Evolutionary conservation across 805 yeast species (phyloP).

Genomic region (Saccharomycopsis capsularis): DNA sequence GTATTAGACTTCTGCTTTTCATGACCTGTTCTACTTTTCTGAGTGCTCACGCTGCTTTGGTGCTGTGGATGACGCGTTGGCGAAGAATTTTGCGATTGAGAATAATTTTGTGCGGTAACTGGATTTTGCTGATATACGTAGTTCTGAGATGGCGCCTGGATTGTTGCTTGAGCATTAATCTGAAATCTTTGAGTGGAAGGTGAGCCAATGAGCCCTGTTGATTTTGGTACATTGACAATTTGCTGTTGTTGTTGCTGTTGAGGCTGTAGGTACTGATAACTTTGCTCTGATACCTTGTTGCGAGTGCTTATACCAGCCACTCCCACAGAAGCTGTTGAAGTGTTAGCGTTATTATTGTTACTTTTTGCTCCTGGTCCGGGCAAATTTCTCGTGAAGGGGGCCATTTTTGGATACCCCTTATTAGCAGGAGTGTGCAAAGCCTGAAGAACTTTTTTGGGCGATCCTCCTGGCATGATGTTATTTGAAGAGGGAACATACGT

Average conservation of each 20-base stretch:
- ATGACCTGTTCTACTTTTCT: neutral
- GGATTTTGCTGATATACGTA: neutral
- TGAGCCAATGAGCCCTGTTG: neutral
- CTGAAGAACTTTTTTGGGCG: slow-evolving; percentile 64
- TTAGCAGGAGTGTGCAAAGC: slow-evolving; percentile 27
- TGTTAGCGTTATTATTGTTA: too few species aligned
- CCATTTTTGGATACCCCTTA: slow-evolving; percentile 9
- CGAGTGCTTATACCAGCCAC: neutral
- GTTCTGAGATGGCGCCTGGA: neutral
- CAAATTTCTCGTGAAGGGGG: neutral
- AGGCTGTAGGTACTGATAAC: too few species aligned
- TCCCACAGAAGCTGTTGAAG: neutral
- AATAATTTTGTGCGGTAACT: too few species aligned
- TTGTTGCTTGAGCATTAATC: neutral
- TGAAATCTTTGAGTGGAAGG: neutral
- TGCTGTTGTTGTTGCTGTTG: neutral
- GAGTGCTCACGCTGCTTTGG: neutral
- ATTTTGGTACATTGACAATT: neutral
- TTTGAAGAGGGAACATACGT: slow-evolving; percentile 61
- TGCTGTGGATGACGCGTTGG: neutral
- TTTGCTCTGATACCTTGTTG: too few species aligned
- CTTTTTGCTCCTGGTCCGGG: too few species aligned
- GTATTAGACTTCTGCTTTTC: neutral
- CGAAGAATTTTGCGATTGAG: neutral
- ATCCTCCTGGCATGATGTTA: slow-evolving; percentile 59